Base-by-base conservation (phyloP, 2,329 filamentous ascomycete genomes). In the Diaporthe destruens region DNA sequence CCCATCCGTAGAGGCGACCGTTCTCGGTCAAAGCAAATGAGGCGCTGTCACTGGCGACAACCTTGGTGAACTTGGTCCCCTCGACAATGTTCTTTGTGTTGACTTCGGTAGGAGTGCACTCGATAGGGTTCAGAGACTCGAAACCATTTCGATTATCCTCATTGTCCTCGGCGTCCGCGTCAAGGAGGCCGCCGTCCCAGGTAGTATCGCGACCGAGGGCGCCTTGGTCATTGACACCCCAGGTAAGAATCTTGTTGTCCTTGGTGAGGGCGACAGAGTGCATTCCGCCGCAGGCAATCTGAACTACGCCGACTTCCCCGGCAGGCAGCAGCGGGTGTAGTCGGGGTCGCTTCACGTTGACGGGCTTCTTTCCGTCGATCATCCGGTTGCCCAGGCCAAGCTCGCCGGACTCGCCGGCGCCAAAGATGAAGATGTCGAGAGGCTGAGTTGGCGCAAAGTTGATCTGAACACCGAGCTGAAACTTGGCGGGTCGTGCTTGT, bases 171-270 rank as follows among this genome's bases (percentile, higher is more conserved):
- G 87, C 87, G 25, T 88, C 89, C 18, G 86, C 85, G 69, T 90
- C 87, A 61, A 87, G 83, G 66, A 86, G 80, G 16, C 89, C 89
- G 61, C 90, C 90, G 2, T 89, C 87, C 84, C 89, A 90, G 3
- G 84, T 82, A 3, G 93, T 95, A 79, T 93, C 89, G 79, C 94
- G 88, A 54, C 94, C 94, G 49, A 97, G 87, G 11, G 94, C 93
- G 75, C 93, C 92, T 79, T 95, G 91, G 79, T 97, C 94, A 80
- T 96, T 96, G 77, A 96, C 94, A 69, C 94, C 94, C 94, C 94
- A 97, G 36, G 93, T 95, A 69, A 94, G 84, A 76, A 97, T 93
- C 83, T 91, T 91, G 85, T 95, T 94, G 81, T 96, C 92, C 76
- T 91, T 88, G 65, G 94, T 96, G 68, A 96, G 84, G 3, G 92